Evolutionary conservation across 495 filamentous ascomycete species (phyloP), one percentile per base, ranked within the genome.

Genomic region (Xylaria sp.): DNA sequence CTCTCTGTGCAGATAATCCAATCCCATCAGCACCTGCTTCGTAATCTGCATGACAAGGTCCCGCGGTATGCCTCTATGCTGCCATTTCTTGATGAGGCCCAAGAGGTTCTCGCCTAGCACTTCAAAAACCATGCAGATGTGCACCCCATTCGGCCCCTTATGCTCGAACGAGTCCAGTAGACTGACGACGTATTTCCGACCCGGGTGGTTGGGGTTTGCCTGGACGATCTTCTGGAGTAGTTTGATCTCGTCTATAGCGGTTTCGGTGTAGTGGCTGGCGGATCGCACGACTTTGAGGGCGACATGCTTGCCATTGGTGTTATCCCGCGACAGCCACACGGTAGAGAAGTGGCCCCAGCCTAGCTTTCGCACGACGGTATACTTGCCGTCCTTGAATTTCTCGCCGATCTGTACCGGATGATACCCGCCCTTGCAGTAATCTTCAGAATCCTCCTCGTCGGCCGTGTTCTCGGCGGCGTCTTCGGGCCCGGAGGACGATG

Each of bases 301-400:
- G 77, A 99, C 96, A 81, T 99, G 96, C 79, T 97, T 97, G 72
- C 91, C 91, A 50, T 90, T 94, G 35, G 89, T 90, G 75, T 96
- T 97, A 82, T 99, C 96, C 76, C 90, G 88, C 71, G 97, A 98
- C 63, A 99, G 83, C 96, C 96, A 99, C 55, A 99, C 96, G 2
- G 96, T 99, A 3, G 95, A 98, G 84, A 99, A 99, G 78, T 99
- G 96, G 74, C 96, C 96, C 96, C 96, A 99, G 50, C 96, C 96
- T 26, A 99, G 87, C 85, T 99, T 99, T 80, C 96, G 92, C 78
- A 98, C 93, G 50, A 99, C 90, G 6, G 95, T 94, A 82, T 99
- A 99, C 79, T 93, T 94, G 68, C 94, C 96, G 78, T 98, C 93
- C 78, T 99, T 99, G 88, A 98, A 99, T 74, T 93, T 91, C 82